Evolutionary conservation across 352 stramenopile genomes (phyloP), one percentile per base, ranked within the genome.

Genomic region (Globisporangium emineosum): DNA sequence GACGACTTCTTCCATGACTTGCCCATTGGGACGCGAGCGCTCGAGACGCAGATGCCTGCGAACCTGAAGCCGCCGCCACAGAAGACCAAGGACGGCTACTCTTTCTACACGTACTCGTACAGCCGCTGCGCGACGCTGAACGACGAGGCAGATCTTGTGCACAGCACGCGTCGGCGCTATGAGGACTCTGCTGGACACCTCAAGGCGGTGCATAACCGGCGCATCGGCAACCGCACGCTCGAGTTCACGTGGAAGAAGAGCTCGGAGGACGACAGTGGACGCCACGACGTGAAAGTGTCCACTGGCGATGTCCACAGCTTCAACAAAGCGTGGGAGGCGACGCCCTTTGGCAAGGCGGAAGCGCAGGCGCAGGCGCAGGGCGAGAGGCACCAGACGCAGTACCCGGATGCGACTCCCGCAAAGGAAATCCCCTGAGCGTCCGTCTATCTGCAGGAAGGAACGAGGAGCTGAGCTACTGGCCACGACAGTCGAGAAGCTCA

Each of bases 21-120:
- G 17, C 76, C 80, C 25, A 60, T 77, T 8, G 80, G 72, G 6
- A 76, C 72, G 6, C 76, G 77, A 32, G 62, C 73, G n/a, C 76
- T 88, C 55, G 75, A 76, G 54, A 88, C 80, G 9, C 65, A 73
- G 12, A 56, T 86, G 35, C 76, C 78, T 3, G 12, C 61, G 17
- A 72, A 61, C 19, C 13, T 85, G 12, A 50, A 60, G 32, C 72
- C 75, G 2, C 78, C 76, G 2, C 25, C 62, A n/a, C 29, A 66
- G 42, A 77, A 78, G 55, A 79, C 77, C 32, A 81, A 79, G 66
- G 70, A 78, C 45, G 72, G 69, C 35, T 81, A 78, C 19, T 63
- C 75, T 25, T 91, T 71, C 70, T 78, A 64, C 57, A 81, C 78
- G 58, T 90, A 93, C 67, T 76, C 81, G 49, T 91, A 88, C 73